A percentile compares a stretch with the other conserved stretches of the same genome.
Evolutionary conservation across 371 early-diverging fungal species (phyloP).

Genomic region (Circinella umbellata): DNA sequence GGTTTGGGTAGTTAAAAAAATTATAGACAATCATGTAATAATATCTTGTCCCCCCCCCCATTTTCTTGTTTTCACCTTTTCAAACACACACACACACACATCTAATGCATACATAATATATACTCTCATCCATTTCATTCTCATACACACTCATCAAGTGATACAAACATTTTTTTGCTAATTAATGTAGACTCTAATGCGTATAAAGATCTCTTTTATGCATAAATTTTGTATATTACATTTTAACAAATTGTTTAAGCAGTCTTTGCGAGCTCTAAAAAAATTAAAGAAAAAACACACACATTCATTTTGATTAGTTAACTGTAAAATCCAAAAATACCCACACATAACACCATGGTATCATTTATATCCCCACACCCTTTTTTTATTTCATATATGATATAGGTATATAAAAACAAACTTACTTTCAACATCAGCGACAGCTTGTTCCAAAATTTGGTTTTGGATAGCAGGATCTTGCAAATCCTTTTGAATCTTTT

Average conservation of each 20-base stretch:
- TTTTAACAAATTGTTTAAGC: slow-evolving; percentile 17
- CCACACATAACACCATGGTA: not conserved
- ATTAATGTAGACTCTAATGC: not conserved
- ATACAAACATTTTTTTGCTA: too few species aligned
- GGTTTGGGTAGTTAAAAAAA: slow-evolving; percentile 40
- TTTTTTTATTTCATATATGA: too few species aligned
- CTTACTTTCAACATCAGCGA: slow-evolving; percentile 60
- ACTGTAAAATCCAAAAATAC: too few species aligned
- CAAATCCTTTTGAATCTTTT: slow-evolving; percentile 81
- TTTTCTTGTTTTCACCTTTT: not conserved
- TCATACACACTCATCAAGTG: too few species aligned
- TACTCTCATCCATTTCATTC: too few species aligned
- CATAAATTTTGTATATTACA: slow-evolving; percentile 5
- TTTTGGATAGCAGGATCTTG: slow-evolving; percentile 78
- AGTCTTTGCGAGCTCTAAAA: slow-evolving; percentile 24
- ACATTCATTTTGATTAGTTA: too few species aligned
- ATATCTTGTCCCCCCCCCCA: not conserved
- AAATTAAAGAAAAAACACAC: not conserved
- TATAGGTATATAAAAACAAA: not conserved
- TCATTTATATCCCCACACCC: not conserved
- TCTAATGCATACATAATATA: too few species aligned
- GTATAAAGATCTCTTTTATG: not conserved
- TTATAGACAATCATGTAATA: not conserved
- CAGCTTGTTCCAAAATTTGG: slow-evolving; percentile 60
- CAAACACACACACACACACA: too few species aligned